Evolutionary conservation across 306 rosid genomes (phyloP), one percentile per base, ranked within the genome.

Genomic region (Cicer cuneatum): DNA sequence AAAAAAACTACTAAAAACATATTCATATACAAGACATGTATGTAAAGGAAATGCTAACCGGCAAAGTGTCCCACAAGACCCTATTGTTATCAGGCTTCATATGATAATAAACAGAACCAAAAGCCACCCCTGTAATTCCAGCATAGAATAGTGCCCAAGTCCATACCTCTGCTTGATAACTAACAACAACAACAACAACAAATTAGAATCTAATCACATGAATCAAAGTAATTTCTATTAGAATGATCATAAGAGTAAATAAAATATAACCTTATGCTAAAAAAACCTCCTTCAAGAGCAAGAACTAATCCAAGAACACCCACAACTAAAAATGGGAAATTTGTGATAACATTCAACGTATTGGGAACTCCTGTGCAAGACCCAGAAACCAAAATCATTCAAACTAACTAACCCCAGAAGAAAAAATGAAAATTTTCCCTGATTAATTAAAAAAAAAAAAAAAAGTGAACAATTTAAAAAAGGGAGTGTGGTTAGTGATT

Each of bases 321-420:
- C 81, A 85, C 90, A 77, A 86, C 86, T 80, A 90, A 80, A 74
- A 87, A 90, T 2, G 90, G 96, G 70, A 90, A 90, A 87, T 77
- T 90, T 24, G 96, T 84, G 61, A 87, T 72, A 80, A 90, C 90
- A 45, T 90, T 90, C 85, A 90, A 65, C 7, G 96, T 86, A 69
- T 83, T 90, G 35, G 96, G 96, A 7, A 90, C 87, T 45, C 92
- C 92, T 87, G 86, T 2, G 62, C 66, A 66, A 61, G 3, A 81
- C 85, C 86, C 86, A 85, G 75, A 65, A 45, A 43, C 48, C 58
- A 52, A 42, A 78, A 78, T 69, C 45, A 56, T 8, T 21, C 39
- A 49, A 74, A 64, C 11, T 5, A 38, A 73, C 5, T 63, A 49
- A 71, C 24, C 41, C 72, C 37, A 41, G 18, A 81, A 82, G 4